A percentile compares a stretch with the other conserved stretches of the same genome.
Evolutionary conservation across 2,329 filamentous ascomycete genomes (phyloP).

Genomic region (Xylaria sp.): DNA sequence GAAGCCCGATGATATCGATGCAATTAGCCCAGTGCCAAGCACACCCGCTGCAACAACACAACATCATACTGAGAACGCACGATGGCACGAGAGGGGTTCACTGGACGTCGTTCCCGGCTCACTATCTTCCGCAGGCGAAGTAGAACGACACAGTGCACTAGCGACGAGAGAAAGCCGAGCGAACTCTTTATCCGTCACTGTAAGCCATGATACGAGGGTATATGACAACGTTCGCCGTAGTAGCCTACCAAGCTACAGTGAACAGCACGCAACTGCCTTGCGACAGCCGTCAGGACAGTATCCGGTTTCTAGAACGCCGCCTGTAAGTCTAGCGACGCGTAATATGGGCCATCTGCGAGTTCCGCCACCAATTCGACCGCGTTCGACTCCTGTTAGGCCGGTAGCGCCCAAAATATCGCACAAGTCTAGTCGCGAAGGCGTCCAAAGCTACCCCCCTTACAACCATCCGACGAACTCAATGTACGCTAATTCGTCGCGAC

Average conservation of each 20-base stretch:
- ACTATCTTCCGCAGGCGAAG: slow-evolving; percentile 2
- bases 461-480: slow-evolving; percentile 17
- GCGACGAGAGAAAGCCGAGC: slow-evolving; percentile 1
- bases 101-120: not conserved
- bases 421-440: slow-evolving; percentile 41
- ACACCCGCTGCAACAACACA: not conserved
- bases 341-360: slow-evolving; percentile 44
- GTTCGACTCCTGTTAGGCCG: slow-evolving; percentile 40
- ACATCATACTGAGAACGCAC: not conserved
- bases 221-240: slow-evolving; percentile 2
- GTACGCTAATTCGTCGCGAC: slow-evolving; percentile 14
- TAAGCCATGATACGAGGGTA: not conserved
- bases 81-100: not conserved
- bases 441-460: slow-evolving; percentile 30
- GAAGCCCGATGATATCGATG: not conserved
- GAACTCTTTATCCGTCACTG: slow-evolving; percentile 18
- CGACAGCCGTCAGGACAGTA: slow-evolving; percentile 25
- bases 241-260: slow-evolving; percentile 12
- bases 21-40: not conserved
- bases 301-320: slow-evolving; percentile 45
- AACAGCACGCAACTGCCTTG: slow-evolving; percentile 26
- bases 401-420: slow-evolving; percentile 33
- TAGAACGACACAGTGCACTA: not conserved
- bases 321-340: slow-evolving; percentile 52
- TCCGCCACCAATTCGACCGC: slow-evolving; percentile 44